These are phyloP conservation scores for Cardiospermum halicacabum DNA, from an alignment of 345 rosid species.

Conservation along the genomic window DNA sequence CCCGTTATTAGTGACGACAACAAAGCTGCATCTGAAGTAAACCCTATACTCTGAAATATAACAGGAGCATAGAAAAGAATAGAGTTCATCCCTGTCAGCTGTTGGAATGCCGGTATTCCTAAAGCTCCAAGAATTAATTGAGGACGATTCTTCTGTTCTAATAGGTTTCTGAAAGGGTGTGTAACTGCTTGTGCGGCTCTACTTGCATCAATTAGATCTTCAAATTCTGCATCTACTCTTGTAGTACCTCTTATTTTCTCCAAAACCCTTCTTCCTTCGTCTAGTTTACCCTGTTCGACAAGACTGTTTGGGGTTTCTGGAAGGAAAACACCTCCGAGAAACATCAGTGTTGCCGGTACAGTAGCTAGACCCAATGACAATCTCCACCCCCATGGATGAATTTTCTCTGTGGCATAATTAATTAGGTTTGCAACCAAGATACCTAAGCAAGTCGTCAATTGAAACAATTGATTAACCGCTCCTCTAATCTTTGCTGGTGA, in stretches of 20 bases:
- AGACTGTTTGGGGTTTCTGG: conserved; percentile 64
- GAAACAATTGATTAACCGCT: conserved; percentile 44
- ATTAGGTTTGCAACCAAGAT: conserved; percentile 50
- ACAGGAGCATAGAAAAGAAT: too few relatives aligned
- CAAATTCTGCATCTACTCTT: conserved; percentile 23
- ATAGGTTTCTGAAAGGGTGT: conserved; percentile 43
- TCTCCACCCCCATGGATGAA: conserved; percentile 37
- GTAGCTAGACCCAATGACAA: conserved; percentile 27
- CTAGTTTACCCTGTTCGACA: conserved; percentile 38
- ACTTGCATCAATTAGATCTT: conserved; percentile 25
- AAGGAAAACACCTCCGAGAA: conserved; percentile 40
- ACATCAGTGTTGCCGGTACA: conserved; percentile 34
- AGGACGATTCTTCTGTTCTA: conserved; percentile 26
- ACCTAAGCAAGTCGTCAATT: conserved; percentile 56
- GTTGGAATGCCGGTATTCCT: too few relatives aligned
- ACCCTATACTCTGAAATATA: too few relatives aligned
- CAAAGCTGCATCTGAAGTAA: too few relatives aligned
- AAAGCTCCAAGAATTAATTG: conserved; percentile 28
- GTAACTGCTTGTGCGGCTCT: conserved; percentile 29
- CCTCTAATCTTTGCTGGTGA: conserved; percentile 40
- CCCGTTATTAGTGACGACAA: too few relatives aligned
- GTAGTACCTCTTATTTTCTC: conserved; percentile 36
- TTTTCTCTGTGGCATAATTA: conserved; percentile 26
- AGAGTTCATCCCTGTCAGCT: too few relatives aligned
- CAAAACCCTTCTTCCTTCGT: conserved; percentile 32